Percentiles rank a stretch among this genome's conserved stretches.
phyloP scores from a whole-genome alignment of 2,329 filamentous ascomycete species.

The Penicillium rolfsii region DNA sequence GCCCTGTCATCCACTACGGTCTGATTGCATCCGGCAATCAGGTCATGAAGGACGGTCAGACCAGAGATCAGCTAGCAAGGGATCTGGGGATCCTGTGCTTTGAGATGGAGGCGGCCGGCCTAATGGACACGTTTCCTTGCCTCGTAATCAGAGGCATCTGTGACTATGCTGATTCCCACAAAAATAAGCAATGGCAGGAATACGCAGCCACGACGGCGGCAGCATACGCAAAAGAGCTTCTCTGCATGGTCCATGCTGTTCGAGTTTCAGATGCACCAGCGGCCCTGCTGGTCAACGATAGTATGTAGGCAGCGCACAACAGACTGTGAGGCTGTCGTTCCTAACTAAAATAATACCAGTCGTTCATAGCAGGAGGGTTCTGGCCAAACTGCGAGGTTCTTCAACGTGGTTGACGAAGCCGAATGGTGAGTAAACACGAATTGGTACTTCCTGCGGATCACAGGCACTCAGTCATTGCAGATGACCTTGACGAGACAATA shows the following conservation, averaged over 20 bases:
- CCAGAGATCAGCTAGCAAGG: background rate
- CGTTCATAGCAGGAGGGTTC: background rate
- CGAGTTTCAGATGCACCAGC: background rate
- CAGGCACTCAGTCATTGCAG: constrained; percentile 6
- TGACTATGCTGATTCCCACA: constrained; percentile 16
- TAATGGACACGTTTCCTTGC: constrained; percentile 14
- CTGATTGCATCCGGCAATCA: constrained; percentile 15
- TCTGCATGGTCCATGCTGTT: background rate
- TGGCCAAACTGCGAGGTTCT: background rate
- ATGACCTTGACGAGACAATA: constrained; percentile 11
- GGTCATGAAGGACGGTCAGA: constrained; percentile 4
- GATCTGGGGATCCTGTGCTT: constrained; percentile 9
- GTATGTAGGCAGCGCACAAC: background rate
- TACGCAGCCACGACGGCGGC: constrained; percentile 10
- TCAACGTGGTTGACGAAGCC: background rate
- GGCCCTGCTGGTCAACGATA: background rate
- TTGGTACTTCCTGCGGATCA: background rate
- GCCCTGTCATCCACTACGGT: constrained; percentile 13
- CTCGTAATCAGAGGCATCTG: constrained; percentile 13
- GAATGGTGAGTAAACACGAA: background rate
- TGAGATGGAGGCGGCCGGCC: constrained; percentile 15
- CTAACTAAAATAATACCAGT: background rate
- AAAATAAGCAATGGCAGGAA: constrained; percentile 15
- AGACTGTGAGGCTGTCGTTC: background rate
- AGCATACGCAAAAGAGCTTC: background rate